phyloP scores from a whole-genome alignment of 2,329 filamentous ascomycete genomes.

The Aspergillus alliaceus region DNA sequence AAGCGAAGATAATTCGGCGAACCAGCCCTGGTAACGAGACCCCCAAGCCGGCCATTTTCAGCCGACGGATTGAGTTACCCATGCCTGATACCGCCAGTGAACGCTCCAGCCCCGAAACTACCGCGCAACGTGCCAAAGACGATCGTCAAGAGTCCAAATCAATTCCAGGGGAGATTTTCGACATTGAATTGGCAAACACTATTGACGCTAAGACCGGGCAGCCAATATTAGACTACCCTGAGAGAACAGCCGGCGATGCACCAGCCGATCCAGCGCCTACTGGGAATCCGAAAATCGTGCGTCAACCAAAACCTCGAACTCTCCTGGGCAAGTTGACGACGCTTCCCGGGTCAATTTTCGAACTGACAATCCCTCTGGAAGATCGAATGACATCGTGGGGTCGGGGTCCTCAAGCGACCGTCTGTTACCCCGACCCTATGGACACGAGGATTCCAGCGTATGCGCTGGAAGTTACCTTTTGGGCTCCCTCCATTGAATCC shows the following conservation, averaged over 20 bases:
- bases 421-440: conserved; percentile 60
- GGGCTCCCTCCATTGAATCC: conserved; percentile 66
- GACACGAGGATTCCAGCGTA: conserved; percentile 79
- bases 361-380: conserved; percentile 65
- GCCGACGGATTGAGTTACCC: conserved; percentile 39
- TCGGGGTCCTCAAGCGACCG: conserved; percentile 66
- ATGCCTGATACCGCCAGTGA: conserved; percentile 41
- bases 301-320: conserved; percentile 37
- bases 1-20: conserved; percentile 11
- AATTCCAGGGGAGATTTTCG: conserved; percentile 19
- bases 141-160: conserved; percentile 7
- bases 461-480: conserved; percentile 75
- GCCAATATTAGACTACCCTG: conserved; percentile 26
- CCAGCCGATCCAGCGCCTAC: conserved; percentile 9
- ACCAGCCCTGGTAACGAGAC: conserved; percentile 26
- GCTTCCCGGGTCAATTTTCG: conserved; percentile 63
- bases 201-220: conserved; percentile 45
- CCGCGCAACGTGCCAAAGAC: conserved; percentile 10
- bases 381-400: conserved; percentile 75
- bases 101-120: conserved; percentile 27
- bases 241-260: conserved; percentile 16
- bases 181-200: conserved; percentile 41
- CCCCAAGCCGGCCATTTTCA: conserved; percentile 33
- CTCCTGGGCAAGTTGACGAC: conserved; percentile 67
- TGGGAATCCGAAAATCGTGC: conserved; percentile 8